A percentile compares a stretch with the other conserved stretches of the same genome.
These are phyloP conservation scores for Rhodamnia argentea DNA, from an alignment of 345 rosid species.

Conservation along the genomic window DNA sequence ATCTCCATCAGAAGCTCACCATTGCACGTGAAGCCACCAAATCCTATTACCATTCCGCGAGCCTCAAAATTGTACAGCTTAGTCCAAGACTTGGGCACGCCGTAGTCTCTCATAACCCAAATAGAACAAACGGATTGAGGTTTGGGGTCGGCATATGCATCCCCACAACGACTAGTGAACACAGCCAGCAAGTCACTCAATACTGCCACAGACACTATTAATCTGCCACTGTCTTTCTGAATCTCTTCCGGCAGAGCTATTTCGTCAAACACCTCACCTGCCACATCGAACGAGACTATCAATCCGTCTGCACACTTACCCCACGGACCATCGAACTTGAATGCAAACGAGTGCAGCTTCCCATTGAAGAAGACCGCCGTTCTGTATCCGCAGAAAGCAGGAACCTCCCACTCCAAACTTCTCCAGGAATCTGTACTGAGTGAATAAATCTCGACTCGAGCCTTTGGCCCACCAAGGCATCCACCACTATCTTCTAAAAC, in stretches of 20 bases:
- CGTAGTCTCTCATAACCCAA: neutral
- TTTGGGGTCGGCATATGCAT: too few relatives aligned
- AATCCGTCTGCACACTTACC: neutral
- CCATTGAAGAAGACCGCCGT: neutral
- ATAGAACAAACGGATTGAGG: neutral
- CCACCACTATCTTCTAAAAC: neutral
- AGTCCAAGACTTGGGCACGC: neutral
- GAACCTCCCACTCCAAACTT: neutral
- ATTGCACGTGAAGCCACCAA: neutral
- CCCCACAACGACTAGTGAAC: neutral
- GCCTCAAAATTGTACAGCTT: neutral
- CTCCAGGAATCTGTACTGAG: neutral
- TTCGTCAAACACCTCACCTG: neutral
- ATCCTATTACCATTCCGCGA: rapidly evolving
- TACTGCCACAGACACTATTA: neutral
- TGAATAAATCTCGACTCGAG: neutral
- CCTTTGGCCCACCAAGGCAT: neutral
- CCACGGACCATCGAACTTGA: rapidly evolving
- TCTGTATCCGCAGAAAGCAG: rapidly evolving
- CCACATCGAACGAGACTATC: neutral
- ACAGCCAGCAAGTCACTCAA: neutral
- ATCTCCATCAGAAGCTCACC: neutral
- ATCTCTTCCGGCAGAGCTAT: neutral
- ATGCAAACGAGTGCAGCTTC: rapidly evolving
- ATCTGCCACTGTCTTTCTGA: rapidly evolving